These are phyloP conservation scores for Xylaria multiplex DNA, from an alignment of 2,329 filamentous ascomycete genomes.

Conservation along the genomic window DNA sequence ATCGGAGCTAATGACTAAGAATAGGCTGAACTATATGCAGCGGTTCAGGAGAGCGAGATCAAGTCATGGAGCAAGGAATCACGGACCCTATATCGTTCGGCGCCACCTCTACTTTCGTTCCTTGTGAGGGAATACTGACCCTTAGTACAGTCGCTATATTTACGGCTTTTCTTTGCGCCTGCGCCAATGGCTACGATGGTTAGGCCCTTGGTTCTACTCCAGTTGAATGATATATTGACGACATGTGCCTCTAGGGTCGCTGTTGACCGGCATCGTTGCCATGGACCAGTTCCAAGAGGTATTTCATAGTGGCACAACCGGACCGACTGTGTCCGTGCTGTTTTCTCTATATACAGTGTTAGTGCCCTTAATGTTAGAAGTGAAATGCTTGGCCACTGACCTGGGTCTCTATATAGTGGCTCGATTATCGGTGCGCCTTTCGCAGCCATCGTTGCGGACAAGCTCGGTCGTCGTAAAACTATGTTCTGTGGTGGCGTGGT, in stretches of 20 bases:
- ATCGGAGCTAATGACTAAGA: neutral
- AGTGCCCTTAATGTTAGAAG: slow-evolving; percentile 38
- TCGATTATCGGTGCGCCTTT: slow-evolving; percentile 54
- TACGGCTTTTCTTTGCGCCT: slow-evolving; percentile 58
- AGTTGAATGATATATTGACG: slow-evolving; percentile 25
- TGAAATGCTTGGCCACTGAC: slow-evolving; percentile 16
- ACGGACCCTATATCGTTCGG: slow-evolving; percentile 54
- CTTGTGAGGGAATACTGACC: slow-evolving; percentile 4
- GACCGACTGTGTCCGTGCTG: slow-evolving; percentile 55
- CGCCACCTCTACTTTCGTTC: slow-evolving; percentile 6
- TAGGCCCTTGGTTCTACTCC: slow-evolving; percentile 14
- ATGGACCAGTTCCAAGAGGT: slow-evolving; percentile 56
- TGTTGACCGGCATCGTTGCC: slow-evolving; percentile 57
- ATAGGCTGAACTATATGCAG: slow-evolving; percentile 60
- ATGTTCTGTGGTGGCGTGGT: slow-evolving; percentile 58
- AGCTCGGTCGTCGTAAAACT: slow-evolving; percentile 55
- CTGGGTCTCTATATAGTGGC: slow-evolving; percentile 49
- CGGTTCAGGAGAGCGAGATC: slow-evolving; percentile 58
- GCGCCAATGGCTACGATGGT: slow-evolving; percentile 60
- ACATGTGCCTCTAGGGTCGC: slow-evolving; percentile 48
- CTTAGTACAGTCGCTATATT: slow-evolving; percentile 54
- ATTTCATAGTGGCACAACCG: slow-evolving; percentile 52
- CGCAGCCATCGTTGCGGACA: slow-evolving; percentile 58
- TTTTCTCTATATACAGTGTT: slow-evolving; percentile 61
- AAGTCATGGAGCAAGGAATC: slow-evolving; percentile 55